These are phyloP conservation scores for Ophiostoma pallidulum DNA, from an alignment of 2,329 filamentous ascomycete species.

Conservation along the genomic window DNA sequence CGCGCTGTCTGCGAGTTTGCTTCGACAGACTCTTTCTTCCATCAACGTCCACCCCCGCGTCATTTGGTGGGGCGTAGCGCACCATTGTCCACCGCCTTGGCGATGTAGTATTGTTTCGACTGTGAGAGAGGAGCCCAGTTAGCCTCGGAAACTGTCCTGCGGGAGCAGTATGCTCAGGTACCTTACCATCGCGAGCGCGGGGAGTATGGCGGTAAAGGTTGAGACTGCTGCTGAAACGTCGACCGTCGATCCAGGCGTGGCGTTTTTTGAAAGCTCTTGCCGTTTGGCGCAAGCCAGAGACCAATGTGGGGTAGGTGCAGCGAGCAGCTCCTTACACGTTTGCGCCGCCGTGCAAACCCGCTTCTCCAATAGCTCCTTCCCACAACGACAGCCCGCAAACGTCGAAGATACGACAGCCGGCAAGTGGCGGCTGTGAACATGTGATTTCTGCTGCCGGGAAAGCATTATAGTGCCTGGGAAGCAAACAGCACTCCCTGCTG, in stretches of 20 bases:
- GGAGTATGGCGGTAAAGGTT: neutral
- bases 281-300: constrained; percentile 2
- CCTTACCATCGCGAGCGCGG: constrained; percentile 3
- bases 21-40: too few species aligned
- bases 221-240: neutral
- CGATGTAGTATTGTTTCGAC: constrained; percentile 98
- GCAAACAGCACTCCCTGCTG: too few species aligned
- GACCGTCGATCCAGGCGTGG: constrained; percentile 6
- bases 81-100: constrained; percentile 84
- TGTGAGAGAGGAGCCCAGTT: constrained; percentile 32
- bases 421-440: too few species aligned
- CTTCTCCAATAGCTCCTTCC: neutral
- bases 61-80: constrained; percentile 14
- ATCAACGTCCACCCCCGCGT: constrained; percentile 12
- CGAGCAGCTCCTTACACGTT: constrained; percentile 6
- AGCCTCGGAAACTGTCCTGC: neutral
- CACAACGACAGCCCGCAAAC: neutral
- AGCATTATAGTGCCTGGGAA: too few species aligned
- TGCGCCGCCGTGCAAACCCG: neutral
- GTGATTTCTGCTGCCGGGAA: too few species aligned
- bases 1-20: too few species aligned
- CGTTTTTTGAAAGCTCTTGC: constrained; percentile 5
- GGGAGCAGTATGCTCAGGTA: too few species aligned
- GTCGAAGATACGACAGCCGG: too few species aligned
- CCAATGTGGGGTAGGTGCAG: constrained; percentile 11